Base-by-base conservation (phyloP, 805 yeast species). In the Lachancea waltii region DNA sequence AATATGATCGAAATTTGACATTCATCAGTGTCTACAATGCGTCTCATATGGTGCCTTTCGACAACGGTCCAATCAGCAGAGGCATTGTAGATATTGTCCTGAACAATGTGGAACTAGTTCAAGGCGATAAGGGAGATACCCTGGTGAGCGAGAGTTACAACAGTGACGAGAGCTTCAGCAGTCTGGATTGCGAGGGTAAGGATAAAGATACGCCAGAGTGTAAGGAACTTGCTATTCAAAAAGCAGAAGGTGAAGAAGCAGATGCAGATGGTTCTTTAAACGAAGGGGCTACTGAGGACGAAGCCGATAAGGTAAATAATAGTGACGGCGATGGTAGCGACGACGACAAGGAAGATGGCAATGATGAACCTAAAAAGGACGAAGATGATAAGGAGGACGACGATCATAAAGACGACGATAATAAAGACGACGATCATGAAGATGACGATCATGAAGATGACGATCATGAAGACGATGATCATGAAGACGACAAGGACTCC, bases 11-110 rank as follows among this genome's bases (percentile, higher is more conserved):
- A 45, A 85, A 85, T 53, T 65, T 90, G 51, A 81, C 95, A 0
- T 82, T 81, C 56, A 77, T 84, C 22, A 75, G 77, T 41, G 75
- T 90, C 2, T 74, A 63, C 56, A 75, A 85, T 49, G 77, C 95
- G 0, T 81, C 95, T 3, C 97, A 92, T 56, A 90, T 92, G 97
- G 92, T 87, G 18, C 95, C 97, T 1, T 80, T 74, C 47, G 97
- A 89, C 56, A 63, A 75, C 36, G 83, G 92, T 1, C 75, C 70
- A 32, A 69, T 73, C 19, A 73, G 89, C 6, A 69, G 87, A 47
- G 85, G 86, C 13, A 61, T 89, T 43, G 63, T 87, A 28, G 87
- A 85, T 38, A 56, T 67, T n/a, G 49, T 48, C 26, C 30, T 56
- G 36, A 68, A 63, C 62, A 69, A 58, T 68, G 77, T 65, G 60